Evolutionary conservation across 257 asterid species (phyloP).

Genomic region (Fraxinus cuspidata): DNA sequence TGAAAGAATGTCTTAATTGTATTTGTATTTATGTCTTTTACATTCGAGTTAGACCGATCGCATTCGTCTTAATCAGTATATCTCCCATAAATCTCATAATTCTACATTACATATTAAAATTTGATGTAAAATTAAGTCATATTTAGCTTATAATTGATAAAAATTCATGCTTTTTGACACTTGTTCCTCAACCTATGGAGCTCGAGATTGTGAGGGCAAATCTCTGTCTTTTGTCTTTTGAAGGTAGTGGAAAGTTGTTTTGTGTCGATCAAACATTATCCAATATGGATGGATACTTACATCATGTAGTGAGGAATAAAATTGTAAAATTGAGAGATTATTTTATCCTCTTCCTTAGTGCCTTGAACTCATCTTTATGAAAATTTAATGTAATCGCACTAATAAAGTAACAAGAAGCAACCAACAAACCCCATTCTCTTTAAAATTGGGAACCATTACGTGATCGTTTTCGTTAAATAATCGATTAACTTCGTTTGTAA

Average conservation of each 20-base stretch:
- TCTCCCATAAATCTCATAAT: not conserved
- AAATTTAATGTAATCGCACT: not conserved
- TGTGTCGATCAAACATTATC: constrained; percentile 26
- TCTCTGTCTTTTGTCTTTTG: constrained; percentile 37
- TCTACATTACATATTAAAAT: not conserved
- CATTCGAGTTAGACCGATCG: not conserved
- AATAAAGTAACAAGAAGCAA: not conserved
- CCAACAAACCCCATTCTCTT: not conserved
- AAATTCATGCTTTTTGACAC: constrained; percentile 28
- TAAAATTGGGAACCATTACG: not conserved
- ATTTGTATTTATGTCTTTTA: too few species aligned
- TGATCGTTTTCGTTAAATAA: not conserved
- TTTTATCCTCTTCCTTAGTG: not conserved
- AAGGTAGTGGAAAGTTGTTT: constrained; percentile 28
- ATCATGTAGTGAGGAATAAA: not conserved
- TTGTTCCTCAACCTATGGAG: constrained; percentile 43
- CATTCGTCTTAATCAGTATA: not conserved
- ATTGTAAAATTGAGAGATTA: not conserved
- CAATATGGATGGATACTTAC: not conserved
- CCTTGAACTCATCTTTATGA: not conserved
- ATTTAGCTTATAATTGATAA: not conserved
- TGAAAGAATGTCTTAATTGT: not conserved
- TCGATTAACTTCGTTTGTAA: too few species aligned
- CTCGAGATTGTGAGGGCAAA: constrained; percentile 28
- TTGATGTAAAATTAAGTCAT: not conserved